phyloP scores from a whole-genome alignment of 2,329 filamentous ascomycete genomes.

The Diatrype stigma region DNA sequence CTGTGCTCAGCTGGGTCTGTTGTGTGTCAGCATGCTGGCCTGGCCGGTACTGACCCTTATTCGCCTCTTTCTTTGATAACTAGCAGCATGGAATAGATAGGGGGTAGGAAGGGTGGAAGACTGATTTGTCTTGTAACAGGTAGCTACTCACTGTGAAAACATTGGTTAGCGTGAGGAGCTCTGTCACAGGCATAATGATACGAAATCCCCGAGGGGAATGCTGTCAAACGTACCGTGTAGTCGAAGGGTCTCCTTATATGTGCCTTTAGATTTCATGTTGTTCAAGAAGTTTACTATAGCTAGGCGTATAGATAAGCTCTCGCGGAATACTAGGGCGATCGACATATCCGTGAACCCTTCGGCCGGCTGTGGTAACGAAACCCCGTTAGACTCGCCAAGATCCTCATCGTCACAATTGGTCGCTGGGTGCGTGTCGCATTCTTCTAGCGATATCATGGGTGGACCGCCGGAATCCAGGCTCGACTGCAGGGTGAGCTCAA shows the following conservation, averaged over 20 bases:
- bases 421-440: slow-evolving; percentile 48
- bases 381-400: slow-evolving; percentile 35
- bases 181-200: neutral
- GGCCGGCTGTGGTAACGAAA: slow-evolving; percentile 4
- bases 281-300: slow-evolving; percentile 40
- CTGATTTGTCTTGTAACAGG: too few relatives aligned
- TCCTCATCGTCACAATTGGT: slow-evolving; percentile 50
- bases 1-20: slow-evolving; percentile 30
- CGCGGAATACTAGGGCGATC: slow-evolving; percentile 42
- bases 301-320: slow-evolving; percentile 40
- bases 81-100: neutral
- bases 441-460: slow-evolving; percentile 40
- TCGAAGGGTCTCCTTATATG: slow-evolving; percentile 41
- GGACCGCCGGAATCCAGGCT: slow-evolving; percentile 48
- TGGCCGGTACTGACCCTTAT: neutral
- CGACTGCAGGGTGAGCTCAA: slow-evolving; percentile 51
- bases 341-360: slow-evolving; percentile 44
- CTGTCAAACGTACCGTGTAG: slow-evolving; percentile 29
- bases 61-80: neutral
- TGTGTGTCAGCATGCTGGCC: neutral
- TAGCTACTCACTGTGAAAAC: neutral
- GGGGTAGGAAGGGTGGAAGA: neutral
- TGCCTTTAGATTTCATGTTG: slow-evolving; percentile 28
- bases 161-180: neutral
- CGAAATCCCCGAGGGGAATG: neutral